Evolutionary conservation across 805 yeast genomes (phyloP).

Genomic region (Cyberlindnera samutprakarnensis): DNA sequence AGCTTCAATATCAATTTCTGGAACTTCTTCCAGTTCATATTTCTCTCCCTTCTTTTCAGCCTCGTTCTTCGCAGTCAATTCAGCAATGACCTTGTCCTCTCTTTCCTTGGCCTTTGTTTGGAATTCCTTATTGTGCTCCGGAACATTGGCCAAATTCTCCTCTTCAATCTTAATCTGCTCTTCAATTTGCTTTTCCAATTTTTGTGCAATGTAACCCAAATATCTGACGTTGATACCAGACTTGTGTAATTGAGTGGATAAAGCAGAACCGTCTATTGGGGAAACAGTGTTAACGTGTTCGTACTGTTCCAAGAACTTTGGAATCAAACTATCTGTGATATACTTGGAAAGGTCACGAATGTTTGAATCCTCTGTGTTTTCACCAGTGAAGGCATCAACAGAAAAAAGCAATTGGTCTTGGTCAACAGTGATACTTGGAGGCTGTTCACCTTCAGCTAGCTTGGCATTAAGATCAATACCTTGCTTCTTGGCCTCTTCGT

Average conservation of each 20-base stretch:
- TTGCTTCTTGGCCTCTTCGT: constrained; percentile 27
- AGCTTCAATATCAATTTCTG: constrained; percentile 17
- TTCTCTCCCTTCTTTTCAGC: constrained; percentile 20
- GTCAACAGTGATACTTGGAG: constrained; percentile 46
- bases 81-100: constrained; percentile 9
- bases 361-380: constrained; percentile 35
- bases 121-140: constrained; percentile 15
- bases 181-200: constrained; percentile 22
- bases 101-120: constrained; percentile 12
- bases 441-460: constrained; percentile 27
- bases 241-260: constrained; percentile 61
- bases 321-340: constrained; percentile 51
- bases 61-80: constrained; percentile 18
- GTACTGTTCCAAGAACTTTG: constrained; percentile 41
- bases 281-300: constrained; percentile 43
- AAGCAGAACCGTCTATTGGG: constrained; percentile 79
- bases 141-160: constrained; percentile 8
- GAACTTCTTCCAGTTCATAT: constrained; percentile 13
- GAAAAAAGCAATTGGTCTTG: constrained; percentile 37
- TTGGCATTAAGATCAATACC: constrained; percentile 17
- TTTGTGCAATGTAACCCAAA: constrained; percentile 53
- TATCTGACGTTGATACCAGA: constrained; percentile 87
- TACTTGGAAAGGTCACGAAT: constrained; percentile 66
- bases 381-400: constrained; percentile 51
- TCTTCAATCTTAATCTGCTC: constrained; percentile 17